phyloP scores from a whole-genome alignment of 306 rosid genomes.

The Pachyrhizus erosus region DNA sequence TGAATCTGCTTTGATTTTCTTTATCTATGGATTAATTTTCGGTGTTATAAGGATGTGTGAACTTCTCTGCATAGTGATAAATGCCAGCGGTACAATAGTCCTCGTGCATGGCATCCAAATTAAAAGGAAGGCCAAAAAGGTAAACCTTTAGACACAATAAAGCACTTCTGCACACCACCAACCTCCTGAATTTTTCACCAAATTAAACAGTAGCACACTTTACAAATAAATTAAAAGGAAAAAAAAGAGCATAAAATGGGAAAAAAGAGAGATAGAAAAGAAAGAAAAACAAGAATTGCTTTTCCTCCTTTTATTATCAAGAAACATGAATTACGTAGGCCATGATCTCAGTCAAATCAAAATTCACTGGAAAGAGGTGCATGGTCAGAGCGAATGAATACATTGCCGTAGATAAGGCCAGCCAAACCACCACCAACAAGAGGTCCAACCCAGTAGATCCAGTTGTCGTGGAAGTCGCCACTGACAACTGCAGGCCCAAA shows the following conservation, averaged over 20 bases:
- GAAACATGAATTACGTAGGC: conserved; percentile 21
- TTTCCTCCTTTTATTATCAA: conserved; percentile 39
- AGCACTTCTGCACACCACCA: conserved; percentile 35
- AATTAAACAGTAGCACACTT: conserved; percentile 39
- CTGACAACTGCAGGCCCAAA: conserved; percentile 92
- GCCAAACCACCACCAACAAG: conserved; percentile 87
- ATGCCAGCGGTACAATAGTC: background rate
- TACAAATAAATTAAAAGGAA: conserved; percentile 36
- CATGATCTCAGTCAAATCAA: conserved; percentile 22
- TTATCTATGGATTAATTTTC: background rate
- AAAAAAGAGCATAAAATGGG: background rate
- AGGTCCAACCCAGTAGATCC: conserved; percentile 97
- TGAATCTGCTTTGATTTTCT: background rate
- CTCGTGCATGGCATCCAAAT: conserved; percentile 15
- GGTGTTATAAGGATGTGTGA: background rate
- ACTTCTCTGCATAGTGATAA: background rate
- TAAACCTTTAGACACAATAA: conserved; percentile 10
- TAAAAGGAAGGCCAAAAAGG: conserved; percentile 23
- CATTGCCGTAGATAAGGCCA: conserved; percentile 79
- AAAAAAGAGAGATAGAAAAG: background rate
- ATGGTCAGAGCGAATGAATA: conserved; percentile 64
- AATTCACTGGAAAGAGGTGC: conserved; percentile 60
- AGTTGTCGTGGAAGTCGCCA: conserved; percentile 75
- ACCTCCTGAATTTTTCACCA: conserved; percentile 42
- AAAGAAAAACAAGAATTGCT: conserved; percentile 34